Conservation (phyloP, 495 filamentous ascomycete species). For the Hypoxylon fuscum region DNA sequence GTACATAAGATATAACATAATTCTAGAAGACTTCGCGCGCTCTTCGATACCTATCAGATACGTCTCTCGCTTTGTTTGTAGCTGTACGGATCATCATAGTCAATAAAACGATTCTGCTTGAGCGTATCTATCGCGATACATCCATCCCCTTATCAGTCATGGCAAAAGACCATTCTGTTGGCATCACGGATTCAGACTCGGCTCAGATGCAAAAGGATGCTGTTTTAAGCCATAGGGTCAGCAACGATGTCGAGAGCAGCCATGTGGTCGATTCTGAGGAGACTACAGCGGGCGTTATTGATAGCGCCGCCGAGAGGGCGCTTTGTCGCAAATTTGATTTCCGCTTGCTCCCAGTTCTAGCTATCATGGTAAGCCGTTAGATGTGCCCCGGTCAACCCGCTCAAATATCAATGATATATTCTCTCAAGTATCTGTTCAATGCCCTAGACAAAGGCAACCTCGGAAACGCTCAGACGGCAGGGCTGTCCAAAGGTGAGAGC, state of each 20-base stretch:
- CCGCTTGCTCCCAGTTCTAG: conserved; percentile 68
- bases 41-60: too few species aligned
- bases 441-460: conserved; percentile 74
- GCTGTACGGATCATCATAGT: too few species aligned
- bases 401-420: conserved; percentile 3
- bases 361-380: conserved; percentile 63
- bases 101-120: too few species aligned
- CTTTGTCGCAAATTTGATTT: conserved; percentile 72
- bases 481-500: conserved; percentile 54
- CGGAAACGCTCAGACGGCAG: conserved; percentile 74
- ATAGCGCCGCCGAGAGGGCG: conserved; percentile 63
- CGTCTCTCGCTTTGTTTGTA: too few species aligned
- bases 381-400: background rate
- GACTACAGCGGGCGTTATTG: conserved; percentile 33
- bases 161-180: conserved; percentile 9
- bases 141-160: too few species aligned
- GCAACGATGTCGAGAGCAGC: conserved; percentile 33
- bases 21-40: too few species aligned
- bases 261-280: conserved; percentile 26
- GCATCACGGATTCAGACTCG: conserved; percentile 18
- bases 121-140: too few species aligned
- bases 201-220: conserved; percentile 8
- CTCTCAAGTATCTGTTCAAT: conserved; percentile 63
- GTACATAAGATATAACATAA: too few species aligned
- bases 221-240: conserved; percentile 16